Conservation (phyloP, 495 filamentous ascomycete genomes). For the Aspergillus indologenus region DNA sequence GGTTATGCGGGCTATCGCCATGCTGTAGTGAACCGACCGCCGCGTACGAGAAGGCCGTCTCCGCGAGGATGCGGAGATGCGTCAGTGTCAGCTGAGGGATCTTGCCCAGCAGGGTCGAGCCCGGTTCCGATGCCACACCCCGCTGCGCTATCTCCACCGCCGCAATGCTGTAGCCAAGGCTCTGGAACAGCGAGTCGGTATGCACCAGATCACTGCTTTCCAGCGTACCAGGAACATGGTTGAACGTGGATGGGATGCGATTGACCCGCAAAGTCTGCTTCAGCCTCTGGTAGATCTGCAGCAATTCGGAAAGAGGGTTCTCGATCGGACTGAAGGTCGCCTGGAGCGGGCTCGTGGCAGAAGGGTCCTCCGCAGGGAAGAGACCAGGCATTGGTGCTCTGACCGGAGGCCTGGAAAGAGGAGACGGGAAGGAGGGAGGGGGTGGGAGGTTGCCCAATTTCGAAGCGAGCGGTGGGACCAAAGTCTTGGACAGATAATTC, state of each 20-base stretch:
- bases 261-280: conserved; percentile 75
- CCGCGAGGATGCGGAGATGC: conserved; percentile 85
- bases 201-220: conserved; percentile 52
- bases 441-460: conserved; percentile 50
- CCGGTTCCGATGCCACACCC: conserved; percentile 72
- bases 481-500: conserved; percentile 56
- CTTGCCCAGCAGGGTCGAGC: conserved; percentile 75
- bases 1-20: conserved; percentile 49
- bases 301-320: conserved; percentile 64
- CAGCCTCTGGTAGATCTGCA: conserved; percentile 74
- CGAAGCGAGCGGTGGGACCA: conserved; percentile 59
- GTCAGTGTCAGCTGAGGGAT: conserved; percentile 78
- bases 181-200: conserved; percentile 66
- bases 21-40: conserved; percentile 68
- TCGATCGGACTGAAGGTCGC: conserved; percentile 33
- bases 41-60: conserved; percentile 82
- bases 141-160: conserved; percentile 90
- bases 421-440: conserved; percentile 30
- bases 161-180: conserved; percentile 85
- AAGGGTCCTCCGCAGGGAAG: conserved; percentile 40
- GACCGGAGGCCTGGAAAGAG: conserved; percentile 26
- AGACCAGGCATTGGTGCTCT: conserved; percentile 43
- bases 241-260: conserved; percentile 53
- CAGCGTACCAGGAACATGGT: conserved; percentile 36
- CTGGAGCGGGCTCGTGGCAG: conserved; percentile 33